Evolutionary conservation across 176 grass and related monocot genomes (phyloP).

Genomic region (Oryza punctata): DNA sequence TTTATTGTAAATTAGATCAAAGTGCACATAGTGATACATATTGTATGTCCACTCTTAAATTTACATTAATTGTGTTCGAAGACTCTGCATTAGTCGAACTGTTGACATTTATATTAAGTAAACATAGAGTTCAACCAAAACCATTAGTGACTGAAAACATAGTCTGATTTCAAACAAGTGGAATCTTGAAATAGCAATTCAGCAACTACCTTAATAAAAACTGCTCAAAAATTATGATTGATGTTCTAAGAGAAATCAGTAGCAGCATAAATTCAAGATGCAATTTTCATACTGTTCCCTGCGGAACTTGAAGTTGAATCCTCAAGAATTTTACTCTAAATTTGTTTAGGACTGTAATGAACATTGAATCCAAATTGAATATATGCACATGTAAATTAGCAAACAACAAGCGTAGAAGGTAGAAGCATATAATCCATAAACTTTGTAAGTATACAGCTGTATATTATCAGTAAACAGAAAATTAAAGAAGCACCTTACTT

Average conservation of each 20-base stretch:
- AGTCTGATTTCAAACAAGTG: background rate
- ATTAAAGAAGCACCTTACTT: constrained; percentile 24
- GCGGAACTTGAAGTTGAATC: background rate
- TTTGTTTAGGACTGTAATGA: constrained; percentile 6
- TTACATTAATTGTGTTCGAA: background rate
- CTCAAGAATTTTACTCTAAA: background rate
- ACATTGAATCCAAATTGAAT: constrained; percentile 18
- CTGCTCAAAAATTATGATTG: background rate
- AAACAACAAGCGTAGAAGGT: constrained; percentile 5
- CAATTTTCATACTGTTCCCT: constrained; percentile 15
- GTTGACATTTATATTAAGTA: constrained; percentile 13
- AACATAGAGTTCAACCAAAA: background rate
- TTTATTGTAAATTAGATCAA: constrained; percentile 20
- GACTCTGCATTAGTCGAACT: background rate
- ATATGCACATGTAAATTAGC: background rate
- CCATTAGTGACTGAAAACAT: background rate
- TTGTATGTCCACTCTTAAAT: background rate
- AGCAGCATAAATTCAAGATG: background rate
- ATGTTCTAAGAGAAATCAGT: background rate
- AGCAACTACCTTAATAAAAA: background rate
- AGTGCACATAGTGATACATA: background rate
- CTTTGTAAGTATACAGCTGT: background rate
- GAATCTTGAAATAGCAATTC: background rate
- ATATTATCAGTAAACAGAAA: constrained; percentile 9
- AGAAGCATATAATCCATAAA: background rate